Base-by-base conservation (phyloP, 2,329 filamentous ascomycete species). In the Epichloe amarillans region DNA sequence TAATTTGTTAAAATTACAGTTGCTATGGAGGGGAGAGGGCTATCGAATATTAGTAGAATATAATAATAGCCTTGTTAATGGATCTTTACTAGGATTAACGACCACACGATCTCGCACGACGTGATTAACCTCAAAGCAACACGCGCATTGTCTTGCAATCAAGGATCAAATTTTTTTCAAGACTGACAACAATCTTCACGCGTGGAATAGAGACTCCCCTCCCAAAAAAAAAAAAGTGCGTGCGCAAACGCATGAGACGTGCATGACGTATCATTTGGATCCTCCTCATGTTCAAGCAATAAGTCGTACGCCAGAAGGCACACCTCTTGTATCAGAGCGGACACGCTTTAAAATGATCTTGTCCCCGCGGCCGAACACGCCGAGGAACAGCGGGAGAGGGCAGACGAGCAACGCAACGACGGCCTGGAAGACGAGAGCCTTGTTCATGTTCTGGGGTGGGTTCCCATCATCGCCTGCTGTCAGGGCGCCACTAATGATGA, bases 401-500 rank as follows among this genome's bases (percentile, higher is more conserved):
- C 85, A 72, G 10, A 79, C 77, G 7, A 73, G 75, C 50, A 83
- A 63, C 0, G 81, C 80, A 10, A 95, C 52, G 2, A 88, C 82
- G 2, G 86, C 86, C 57, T 89, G 78, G 62, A 96, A 94, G 21
- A 95, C 74, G 54, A 96, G 70, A 1, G 85, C 80, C 21, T 75
- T 73, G 58, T 76, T 78, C 86, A 96, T 90, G 61, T 89, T 84
- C 17, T 68, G 65, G 0, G 84, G 83, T 14, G 85, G 86, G 37
- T 67, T 59, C 1, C 71, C 80, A 15, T 69, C 64, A 10, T 64
- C 60, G 0, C 71, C 72, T 0, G 70, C 79, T 56, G 80, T 79
- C 54, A 97, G 72, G 17, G 84, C 86, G 63, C 89, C 84, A 69
- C 87, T 86, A 52, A 91, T 69, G 33, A 98, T 70, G 60, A 96